phyloP scores from a whole-genome alignment of 1,284 basidiomycete species.

The Coriolopsis trogii region DNA sequence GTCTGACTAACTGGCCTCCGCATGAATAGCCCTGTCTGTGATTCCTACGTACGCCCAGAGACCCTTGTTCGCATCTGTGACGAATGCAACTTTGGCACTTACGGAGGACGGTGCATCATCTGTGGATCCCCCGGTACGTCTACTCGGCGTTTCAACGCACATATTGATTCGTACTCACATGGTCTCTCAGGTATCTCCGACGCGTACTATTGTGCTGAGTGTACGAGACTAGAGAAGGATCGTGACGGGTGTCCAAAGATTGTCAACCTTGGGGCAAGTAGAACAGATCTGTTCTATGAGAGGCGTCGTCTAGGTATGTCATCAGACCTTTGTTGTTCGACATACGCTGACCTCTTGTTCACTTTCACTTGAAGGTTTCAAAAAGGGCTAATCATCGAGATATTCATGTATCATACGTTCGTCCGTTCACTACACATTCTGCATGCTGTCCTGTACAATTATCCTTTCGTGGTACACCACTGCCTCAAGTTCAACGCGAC shows the following conservation, averaged over 20 bases:
- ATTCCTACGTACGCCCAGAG: constrained; percentile 98
- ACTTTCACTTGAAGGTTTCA: constrained; percentile 57
- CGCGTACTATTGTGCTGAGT: constrained; percentile 97
- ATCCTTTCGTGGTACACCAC: no score
- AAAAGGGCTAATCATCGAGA: constrained; percentile 61
- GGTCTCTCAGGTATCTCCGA: constrained; percentile 82
- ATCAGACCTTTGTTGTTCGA: background rate
- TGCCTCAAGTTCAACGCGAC: no score
- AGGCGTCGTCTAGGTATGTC: constrained; percentile 72
- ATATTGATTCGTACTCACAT: background rate
- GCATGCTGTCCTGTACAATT: background rate
- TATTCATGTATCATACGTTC: background rate
- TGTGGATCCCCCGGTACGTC: constrained; percentile 88
- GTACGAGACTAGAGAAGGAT: constrained; percentile 95
- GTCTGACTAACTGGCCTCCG: background rate
- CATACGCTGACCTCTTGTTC: background rate
- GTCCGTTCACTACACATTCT: background rate
- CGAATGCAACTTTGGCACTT: constrained; percentile 99
- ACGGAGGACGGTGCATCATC: constrained; percentile 96
- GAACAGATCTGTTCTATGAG: constrained; percentile 91
- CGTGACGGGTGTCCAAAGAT: constrained; percentile 99
- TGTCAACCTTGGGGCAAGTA: constrained; percentile 90
- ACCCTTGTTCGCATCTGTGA: constrained; percentile 98
- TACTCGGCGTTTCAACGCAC: no score
- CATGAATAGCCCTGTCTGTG: constrained; percentile 86